These are phyloP conservation scores for Cardamine occulta DNA, from an alignment of 345 rosid genomes.

Conservation along the genomic window DNA sequence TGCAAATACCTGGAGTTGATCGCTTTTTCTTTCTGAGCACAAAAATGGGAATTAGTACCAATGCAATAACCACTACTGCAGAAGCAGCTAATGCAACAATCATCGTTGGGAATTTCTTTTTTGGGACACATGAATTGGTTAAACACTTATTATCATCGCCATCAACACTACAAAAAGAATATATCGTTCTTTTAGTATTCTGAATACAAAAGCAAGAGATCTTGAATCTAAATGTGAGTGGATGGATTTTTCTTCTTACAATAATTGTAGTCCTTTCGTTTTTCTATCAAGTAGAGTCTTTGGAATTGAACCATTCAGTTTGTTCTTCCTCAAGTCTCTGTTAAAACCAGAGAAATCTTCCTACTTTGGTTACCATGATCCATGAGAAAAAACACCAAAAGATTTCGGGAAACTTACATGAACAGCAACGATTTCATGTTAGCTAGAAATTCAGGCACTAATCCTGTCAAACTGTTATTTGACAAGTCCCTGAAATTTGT, in stretches of 20 bases:
- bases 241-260: background rate
- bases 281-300: slow-evolving; percentile 37
- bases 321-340: slow-evolving; percentile 50
- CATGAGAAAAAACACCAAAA: no score
- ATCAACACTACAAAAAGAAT: no score
- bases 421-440: slow-evolving; percentile 41
- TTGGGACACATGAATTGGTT: slow-evolving; percentile 9
- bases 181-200: no score
- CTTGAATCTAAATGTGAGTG: background rate
- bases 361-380: no score
- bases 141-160: no score
- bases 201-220: no score
- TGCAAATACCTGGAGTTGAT: slow-evolving; percentile 18
- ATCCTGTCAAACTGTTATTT: slow-evolving; percentile 49
- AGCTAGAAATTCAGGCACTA: slow-evolving; percentile 52
- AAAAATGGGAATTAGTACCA: background rate
- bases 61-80: background rate
- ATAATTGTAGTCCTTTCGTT: slow-evolving; percentile 20
- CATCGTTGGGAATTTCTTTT: slow-evolving; percentile 28
- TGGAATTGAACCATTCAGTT: slow-evolving; percentile 48
- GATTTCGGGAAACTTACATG: slow-evolving; percentile 49
- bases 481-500: slow-evolving; percentile 58
- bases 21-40: background rate
- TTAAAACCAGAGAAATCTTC: background rate
- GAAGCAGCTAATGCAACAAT: slow-evolving; percentile 32